Evolutionary conservation across 805 yeast species (phyloP), one percentile per base, ranked within the genome.

Genomic region (Nakazawaea ambrosiae): DNA sequence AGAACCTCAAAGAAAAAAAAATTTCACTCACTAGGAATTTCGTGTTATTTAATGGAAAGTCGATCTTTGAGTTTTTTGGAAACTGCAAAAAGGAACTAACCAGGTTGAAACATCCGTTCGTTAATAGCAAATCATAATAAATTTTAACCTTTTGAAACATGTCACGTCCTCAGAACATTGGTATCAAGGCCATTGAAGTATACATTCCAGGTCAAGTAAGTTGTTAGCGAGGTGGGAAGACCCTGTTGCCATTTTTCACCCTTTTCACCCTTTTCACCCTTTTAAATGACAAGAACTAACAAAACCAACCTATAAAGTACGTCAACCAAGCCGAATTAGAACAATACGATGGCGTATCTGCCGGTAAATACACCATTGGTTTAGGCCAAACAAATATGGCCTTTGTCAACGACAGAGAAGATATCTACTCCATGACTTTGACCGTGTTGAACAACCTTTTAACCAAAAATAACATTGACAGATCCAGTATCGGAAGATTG

Each of bases 371-470:
- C 73, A 92, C 99, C 57, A 90, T 92, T 61, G 99, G 99, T 35
- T 73, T 92, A 44, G 99, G 99, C 47, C 98, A 92, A 70, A 90
- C 96, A 54, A 87, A 88, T 64, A 92, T 92, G 99, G 76, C 95
- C 15, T 92, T 86, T 54, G 97, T 92, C 49, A 83, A 90, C 59
- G 98, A 92, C 66, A 80, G 96, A 62, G 97, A 92, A 65, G 98
- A 92, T 57, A 88, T 88, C 53, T 89, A 89, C 70, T 92, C 98
- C 26, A 71, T 92, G 73, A 67, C 85, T n/a, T 69, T 92, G 56
- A 92, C 97, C n/a, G 97, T 73, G 16, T 70, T 84, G 44, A 75
- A 82, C 45, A 77, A 76, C 42, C 74, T 92, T 55, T 65, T 92
- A 53, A 70, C 77, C 54, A 81, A 88, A 69, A 80, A 87, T 73